Conservation (phyloP, 257 asterid genomes). For the Catharanthus roseus region DNA sequence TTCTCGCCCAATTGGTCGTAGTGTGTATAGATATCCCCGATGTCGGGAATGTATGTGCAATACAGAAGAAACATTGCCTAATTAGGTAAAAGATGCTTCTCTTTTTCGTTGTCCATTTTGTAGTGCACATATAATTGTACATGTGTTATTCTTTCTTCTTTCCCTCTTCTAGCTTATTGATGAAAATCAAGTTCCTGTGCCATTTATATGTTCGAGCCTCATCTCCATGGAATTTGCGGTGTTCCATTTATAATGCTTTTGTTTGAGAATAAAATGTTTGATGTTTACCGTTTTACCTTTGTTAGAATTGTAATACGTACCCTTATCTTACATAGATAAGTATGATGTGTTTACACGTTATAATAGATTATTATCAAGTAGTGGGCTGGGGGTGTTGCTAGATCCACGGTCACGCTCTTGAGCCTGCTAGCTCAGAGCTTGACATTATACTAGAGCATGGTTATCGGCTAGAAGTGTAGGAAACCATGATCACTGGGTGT, state of each 20-base stretch:
- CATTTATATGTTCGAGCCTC: background rate
- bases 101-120: background rate
- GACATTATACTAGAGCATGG: too few relatives aligned
- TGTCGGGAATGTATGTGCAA: constrained; percentile 83
- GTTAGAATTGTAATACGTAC: too few relatives aligned
- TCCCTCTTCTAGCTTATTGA: background rate
- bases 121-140: background rate
- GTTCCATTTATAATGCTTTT: background rate
- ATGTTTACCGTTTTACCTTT: background rate
- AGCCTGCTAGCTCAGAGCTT: too few relatives aligned
- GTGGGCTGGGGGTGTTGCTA: too few relatives aligned
- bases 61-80: constrained; percentile 23
- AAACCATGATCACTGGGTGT: too few relatives aligned
- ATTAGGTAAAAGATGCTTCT: background rate
- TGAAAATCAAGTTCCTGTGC: background rate
- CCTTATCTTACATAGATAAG: too few relatives aligned
- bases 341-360: too few relatives aligned
- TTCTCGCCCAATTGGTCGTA: constrained; percentile 83
- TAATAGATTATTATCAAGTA: too few relatives aligned
- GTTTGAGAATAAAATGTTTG: background rate
- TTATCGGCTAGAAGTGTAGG: too few relatives aligned
- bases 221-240: background rate
- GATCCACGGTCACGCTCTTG: too few relatives aligned
- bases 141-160: background rate
- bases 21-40: constrained; percentile 90